phyloP scores from a whole-genome alignment of 371 early-diverging fungal genomes.

The Batrachochytrium dendrobatidis region DNA sequence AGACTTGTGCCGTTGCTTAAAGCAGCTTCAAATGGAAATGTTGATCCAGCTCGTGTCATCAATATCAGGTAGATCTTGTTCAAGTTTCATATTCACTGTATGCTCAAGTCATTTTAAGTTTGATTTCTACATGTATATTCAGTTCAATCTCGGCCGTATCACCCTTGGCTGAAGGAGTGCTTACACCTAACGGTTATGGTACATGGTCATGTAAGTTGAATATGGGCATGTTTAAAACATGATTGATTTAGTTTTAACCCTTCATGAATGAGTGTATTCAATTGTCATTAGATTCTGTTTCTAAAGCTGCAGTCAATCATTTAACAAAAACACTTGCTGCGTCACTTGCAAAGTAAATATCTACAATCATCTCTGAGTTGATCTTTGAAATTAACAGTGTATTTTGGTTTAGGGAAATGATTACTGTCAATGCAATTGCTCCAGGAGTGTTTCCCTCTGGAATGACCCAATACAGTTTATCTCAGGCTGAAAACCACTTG shows the following conservation, averaged over 20 bases:
- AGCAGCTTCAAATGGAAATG: conserved; percentile 44
- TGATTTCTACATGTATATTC: no score
- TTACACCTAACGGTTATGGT: conserved; percentile 23
- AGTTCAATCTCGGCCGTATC: no score
- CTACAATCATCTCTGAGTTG: neutral
- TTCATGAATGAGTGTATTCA: conserved; percentile 1
- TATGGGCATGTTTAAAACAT: neutral
- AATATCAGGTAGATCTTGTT: conserved; percentile 36
- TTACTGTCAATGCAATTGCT: conserved; percentile 84
- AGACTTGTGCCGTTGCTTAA: conserved; percentile 66
- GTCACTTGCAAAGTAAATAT: conserved; percentile 18
- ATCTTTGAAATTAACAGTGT: neutral
- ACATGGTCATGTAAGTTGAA: conserved; percentile 25
- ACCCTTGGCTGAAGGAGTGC: conserved; percentile 18
- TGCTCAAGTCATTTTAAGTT: no score
- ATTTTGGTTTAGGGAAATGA: conserved; percentile 38
- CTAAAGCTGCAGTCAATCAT: conserved; percentile 59
- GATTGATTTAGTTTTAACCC: no score
- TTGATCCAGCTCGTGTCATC: conserved; percentile 48
- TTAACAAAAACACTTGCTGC: conserved; percentile 33
- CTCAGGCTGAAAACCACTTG: conserved; percentile 34
- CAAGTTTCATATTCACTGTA: no score
- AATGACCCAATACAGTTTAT: conserved; percentile 56
- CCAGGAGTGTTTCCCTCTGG: conserved; percentile 84
- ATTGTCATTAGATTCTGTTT: conserved; percentile 35